Base-by-base conservation (phyloP, 2,329 filamentous ascomycete genomes). In the Botrytis cinerea region DNA sequence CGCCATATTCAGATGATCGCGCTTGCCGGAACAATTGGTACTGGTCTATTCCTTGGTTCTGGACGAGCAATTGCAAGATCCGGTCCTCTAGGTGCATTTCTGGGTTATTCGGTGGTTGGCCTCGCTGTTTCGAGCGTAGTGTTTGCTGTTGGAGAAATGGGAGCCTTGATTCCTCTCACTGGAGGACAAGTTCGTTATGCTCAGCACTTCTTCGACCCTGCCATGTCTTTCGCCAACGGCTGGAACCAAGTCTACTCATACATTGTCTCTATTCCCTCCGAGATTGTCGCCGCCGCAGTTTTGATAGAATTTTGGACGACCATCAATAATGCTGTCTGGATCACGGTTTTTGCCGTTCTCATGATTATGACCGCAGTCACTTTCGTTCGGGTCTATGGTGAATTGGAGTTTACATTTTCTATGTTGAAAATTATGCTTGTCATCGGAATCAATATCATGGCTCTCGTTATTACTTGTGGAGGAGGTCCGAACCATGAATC, bases 231-330 rank as follows among this genome's bases (percentile, higher is more conserved):
- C 57, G 78, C 79, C 16, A 70, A 80, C 1, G 80, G 79, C 38
- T 81, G 80, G 75, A 80, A 80, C 20, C 79, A 81, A 40, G 78
- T 79, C 22, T 81, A 82, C 69, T 76, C 76, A 40, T 78, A 77
- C n/a, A 78, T 77, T 22, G 75, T 80, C 16, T 77, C 77, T 54
- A 77, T 80, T 5, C 80, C 80, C 2, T 51, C 88, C 72, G 90
- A 92, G 80, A 90, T 91, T 73, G 87, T 87, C 0, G 90, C 90
- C 18, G 87, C 89, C 28, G 86, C 87, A 61, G 87, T 91, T 2
- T 82, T 92, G 35, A 89, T 91, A 74, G 83, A 89, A 76, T 91
- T 87, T 78, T 92, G 90, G 90, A 87, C 87, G 5, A 87, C 90
- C 74, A 83, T 90, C 75, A 85, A 84, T 77, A 83, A 85, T 1